A percentile compares a stretch with the other conserved stretches of the same genome.
Evolutionary conservation across 2,329 filamentous ascomycete genomes (phyloP).

Genomic region (Hypoxylon sp.): DNA sequence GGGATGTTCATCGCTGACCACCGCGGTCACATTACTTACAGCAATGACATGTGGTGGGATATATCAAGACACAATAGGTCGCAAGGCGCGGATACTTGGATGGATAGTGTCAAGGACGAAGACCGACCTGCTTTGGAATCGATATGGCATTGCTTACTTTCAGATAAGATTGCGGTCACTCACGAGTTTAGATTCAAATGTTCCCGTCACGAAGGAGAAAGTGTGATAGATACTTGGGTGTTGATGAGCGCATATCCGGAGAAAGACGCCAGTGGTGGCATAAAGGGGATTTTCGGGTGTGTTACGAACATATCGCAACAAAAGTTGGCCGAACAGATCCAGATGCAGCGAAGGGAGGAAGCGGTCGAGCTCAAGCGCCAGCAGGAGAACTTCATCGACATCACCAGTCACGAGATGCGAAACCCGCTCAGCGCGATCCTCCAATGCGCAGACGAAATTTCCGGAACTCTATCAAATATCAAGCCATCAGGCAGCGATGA

Average conservation of each 20-base stretch:
- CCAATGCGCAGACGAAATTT: constrained; percentile 83
- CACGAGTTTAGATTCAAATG: constrained; percentile 83
- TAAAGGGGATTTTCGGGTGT: constrained; percentile 84
- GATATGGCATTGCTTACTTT: constrained; percentile 74
- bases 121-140: constrained; percentile 72
- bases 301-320: constrained; percentile 89
- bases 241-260: constrained; percentile 84
- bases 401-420: constrained; percentile 82
- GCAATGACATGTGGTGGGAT: constrained; percentile 84
- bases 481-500: constrained; percentile 57
- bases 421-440: constrained; percentile 82
- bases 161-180: constrained; percentile 74
- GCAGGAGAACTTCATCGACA: constrained; percentile 80
- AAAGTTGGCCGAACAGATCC: constrained; percentile 86
- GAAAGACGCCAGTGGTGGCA: constrained; percentile 71
- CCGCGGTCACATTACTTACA: constrained; percentile 79
- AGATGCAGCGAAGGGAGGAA: constrained; percentile 83
- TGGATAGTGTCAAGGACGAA: constrained; percentile 78
- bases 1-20: constrained; percentile 88
- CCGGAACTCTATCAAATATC: constrained; percentile 63
- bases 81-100: constrained; percentile 75
- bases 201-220: constrained; percentile 72
- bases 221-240: constrained; percentile 79
- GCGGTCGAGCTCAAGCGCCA: constrained; percentile 84
- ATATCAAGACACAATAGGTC: constrained; percentile 77